A percentile compares a stretch with the other conserved stretches of the same genome.
These are phyloP conservation scores for Backusella macrospora DNA, from an alignment of 192 early-diverging fungal species.

Conservation along the genomic window DNA sequence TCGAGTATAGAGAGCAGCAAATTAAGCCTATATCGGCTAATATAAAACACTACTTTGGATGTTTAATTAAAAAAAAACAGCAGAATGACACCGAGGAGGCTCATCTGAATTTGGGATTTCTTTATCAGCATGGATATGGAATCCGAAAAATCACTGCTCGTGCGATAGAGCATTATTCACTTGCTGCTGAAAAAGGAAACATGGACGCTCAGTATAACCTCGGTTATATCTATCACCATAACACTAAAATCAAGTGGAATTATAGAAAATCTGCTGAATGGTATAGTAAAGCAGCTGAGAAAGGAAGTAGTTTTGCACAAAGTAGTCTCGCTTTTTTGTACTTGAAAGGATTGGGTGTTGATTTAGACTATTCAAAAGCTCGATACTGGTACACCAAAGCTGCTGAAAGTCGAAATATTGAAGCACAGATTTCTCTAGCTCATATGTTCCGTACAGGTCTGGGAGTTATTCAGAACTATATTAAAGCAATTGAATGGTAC, in stretches of 20 bases:
- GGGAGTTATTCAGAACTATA: not conserved
- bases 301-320: not conserved
- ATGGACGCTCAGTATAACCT: not conserved
- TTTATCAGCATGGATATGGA: not conserved
- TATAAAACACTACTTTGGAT: not conserved
- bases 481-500: not conserved
- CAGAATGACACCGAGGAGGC: not conserved
- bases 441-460: not conserved
- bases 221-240: not conserved
- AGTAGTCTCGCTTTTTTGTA: not conserved
- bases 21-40: not conserved
- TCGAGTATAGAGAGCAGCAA: not conserved
- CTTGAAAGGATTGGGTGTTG: not conserved
- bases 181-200: not conserved
- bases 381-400: not conserved
- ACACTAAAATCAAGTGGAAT: not conserved
- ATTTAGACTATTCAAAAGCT: not conserved
- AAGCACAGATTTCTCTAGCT: not conserved
- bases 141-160: not conserved
- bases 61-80: not conserved
- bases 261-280: not conserved
- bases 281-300: not conserved
- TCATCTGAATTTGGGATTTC: not conserved
- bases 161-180: not conserved
- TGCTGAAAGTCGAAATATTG: not conserved